phyloP scores from a whole-genome alignment of 2,329 filamentous ascomycete species.

The Microdochium trichocladiopsis region DNA sequence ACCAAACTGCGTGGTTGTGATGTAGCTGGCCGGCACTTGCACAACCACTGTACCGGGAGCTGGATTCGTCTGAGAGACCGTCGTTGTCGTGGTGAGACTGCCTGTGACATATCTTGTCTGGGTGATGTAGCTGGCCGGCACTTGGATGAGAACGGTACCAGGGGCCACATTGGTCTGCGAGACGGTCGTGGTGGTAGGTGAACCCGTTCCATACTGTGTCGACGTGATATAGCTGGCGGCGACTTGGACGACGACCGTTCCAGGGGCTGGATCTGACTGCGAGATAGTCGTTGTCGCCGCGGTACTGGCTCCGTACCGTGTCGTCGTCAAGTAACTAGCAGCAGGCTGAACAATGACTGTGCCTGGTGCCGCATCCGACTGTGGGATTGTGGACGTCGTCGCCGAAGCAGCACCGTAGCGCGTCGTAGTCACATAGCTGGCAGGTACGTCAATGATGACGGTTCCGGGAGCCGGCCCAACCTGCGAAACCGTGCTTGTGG shows the following conservation, averaged over 20 bases:
- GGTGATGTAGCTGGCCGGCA: slow-evolving; percentile 5
- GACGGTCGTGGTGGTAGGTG: background rate
- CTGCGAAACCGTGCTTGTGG: background rate
- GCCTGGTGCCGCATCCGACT: slow-evolving; percentile 2
- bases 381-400: background rate
- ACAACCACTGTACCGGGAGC: slow-evolving; percentile 1
- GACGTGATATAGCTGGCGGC: background rate
- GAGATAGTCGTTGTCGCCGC: background rate
- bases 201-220: background rate
- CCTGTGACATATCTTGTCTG: slow-evolving; percentile 2
- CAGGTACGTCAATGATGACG: background rate
- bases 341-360: slow-evolving; percentile 4
- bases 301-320: slow-evolving; percentile 1
- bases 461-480: background rate
- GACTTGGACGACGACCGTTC: background rate
- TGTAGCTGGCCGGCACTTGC: background rate
- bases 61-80: background rate
- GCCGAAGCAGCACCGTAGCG: background rate
- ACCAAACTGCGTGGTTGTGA: background rate
- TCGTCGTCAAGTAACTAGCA: slow-evolving; percentile 5
- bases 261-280: background rate
- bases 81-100: background rate
- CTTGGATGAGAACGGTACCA: slow-evolving; percentile 3
- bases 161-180: slow-evolving; percentile 1
- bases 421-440: background rate